phyloP scores from a whole-genome alignment of 2,329 filamentous ascomycete species.

The Neonectria faginata region DNA sequence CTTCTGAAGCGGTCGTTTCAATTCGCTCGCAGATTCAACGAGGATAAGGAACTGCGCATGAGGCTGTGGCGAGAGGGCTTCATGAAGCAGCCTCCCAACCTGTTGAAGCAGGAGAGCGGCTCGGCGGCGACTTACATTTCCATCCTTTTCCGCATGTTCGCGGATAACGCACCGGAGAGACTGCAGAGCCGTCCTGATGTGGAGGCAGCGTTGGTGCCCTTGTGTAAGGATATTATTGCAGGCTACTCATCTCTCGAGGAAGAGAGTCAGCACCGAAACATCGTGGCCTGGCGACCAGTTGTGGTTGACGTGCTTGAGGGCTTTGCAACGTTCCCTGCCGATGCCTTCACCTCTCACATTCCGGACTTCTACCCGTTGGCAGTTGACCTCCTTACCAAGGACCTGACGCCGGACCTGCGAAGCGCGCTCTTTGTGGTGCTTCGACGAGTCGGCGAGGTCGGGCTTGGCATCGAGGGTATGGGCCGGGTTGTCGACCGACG shows the following conservation, averaged over 20 bases:
- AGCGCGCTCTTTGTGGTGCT: slow-evolving; percentile 81
- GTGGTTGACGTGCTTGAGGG: slow-evolving; percentile 97
- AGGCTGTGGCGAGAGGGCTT: slow-evolving; percentile 96
- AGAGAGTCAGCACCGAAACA: slow-evolving; percentile 96
- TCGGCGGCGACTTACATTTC: slow-evolving; percentile 94
- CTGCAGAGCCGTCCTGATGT: slow-evolving; percentile 83
- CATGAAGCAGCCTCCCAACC: slow-evolving; percentile 98
- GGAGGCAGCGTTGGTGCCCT: slow-evolving; percentile 89
- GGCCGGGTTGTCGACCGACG: slow-evolving; percentile 49
- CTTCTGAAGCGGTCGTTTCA: slow-evolving; percentile 96
- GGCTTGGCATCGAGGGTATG: slow-evolving; percentile 68
- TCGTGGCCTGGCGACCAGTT: slow-evolving; percentile 95
- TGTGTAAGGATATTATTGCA: slow-evolving; percentile 93
- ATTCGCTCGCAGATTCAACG: slow-evolving; percentile 97
- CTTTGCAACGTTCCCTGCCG: slow-evolving; percentile 83
- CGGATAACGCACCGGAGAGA: slow-evolving; percentile 86
- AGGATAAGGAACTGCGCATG: slow-evolving; percentile 95
- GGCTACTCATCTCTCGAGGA: slow-evolving; percentile 90
- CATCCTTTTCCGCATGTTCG: slow-evolving; percentile 97
- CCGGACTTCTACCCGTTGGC: slow-evolving; percentile 86
- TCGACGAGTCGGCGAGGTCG: slow-evolving; percentile 84
- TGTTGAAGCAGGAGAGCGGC: slow-evolving; percentile 96
- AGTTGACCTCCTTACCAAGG: slow-evolving; percentile 84
- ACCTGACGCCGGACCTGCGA: slow-evolving; percentile 84
- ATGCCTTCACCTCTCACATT: slow-evolving; percentile 84